Percentiles rank a stretch among this genome's conserved stretches.
Evolutionary conservation across 2,329 filamentous ascomycete species (phyloP).

Genomic region (Penicillium sp.): DNA sequence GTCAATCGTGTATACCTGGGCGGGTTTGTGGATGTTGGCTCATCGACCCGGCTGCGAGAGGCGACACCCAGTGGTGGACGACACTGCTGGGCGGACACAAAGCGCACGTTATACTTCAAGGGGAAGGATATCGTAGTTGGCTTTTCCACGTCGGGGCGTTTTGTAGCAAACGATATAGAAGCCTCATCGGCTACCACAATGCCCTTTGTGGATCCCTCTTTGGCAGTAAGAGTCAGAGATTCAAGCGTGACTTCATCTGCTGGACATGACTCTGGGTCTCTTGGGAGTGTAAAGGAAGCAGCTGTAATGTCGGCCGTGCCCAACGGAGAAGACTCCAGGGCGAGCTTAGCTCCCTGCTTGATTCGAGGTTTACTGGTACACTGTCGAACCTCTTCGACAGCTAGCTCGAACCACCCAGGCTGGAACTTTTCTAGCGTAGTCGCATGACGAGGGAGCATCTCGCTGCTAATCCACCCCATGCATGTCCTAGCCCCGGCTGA

Average conservation of each 20-base stretch:
- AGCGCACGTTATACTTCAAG: slow-evolving; percentile 54
- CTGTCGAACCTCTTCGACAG: slow-evolving; percentile 34
- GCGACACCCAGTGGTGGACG: slow-evolving; percentile 44
- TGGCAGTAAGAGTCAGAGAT: slow-evolving; percentile 27
- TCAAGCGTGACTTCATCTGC: slow-evolving; percentile 22
- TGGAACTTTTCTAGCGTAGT: slow-evolving; percentile 26
- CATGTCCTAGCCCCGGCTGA: slow-evolving; percentile 49
- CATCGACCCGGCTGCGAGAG: slow-evolving; percentile 4
- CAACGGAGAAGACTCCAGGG: slow-evolving; percentile 43
- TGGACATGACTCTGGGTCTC: slow-evolving; percentile 16
- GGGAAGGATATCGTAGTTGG: slow-evolving; percentile 36
- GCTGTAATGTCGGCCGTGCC: slow-evolving; percentile 41
- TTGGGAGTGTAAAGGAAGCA: slow-evolving; percentile 41
- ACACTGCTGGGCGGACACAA: slow-evolving; percentile 58
- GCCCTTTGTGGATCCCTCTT: slow-evolving; percentile 14
- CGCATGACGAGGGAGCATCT: slow-evolving; percentile 41
- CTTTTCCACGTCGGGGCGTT: slow-evolving; percentile 4
- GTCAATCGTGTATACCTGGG: slow-evolving; percentile 33
- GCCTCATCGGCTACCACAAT: slow-evolving; percentile 26
- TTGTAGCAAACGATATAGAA: slow-evolving; percentile 29
- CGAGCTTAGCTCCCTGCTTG: slow-evolving; percentile 41
- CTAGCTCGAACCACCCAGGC: slow-evolving; percentile 55
- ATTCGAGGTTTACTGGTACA: slow-evolving; percentile 44
- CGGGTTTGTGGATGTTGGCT: slow-evolving; percentile 7
- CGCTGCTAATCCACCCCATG: slow-evolving; percentile 57